Conservation (phyloP, 306 rosid genomes). For the Carpinus fangiana region DNA sequence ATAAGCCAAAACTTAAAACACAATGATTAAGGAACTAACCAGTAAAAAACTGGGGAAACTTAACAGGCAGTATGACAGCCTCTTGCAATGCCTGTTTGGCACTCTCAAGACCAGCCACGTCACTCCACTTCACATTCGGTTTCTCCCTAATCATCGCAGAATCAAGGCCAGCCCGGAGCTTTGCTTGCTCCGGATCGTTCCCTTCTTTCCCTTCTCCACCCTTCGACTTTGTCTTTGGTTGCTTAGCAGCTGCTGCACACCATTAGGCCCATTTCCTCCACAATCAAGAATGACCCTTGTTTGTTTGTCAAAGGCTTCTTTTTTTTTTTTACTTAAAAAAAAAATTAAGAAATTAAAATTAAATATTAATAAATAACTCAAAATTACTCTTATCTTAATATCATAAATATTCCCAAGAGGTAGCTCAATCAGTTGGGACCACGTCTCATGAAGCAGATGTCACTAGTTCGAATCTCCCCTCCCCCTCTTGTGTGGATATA, state of each 20-base stretch:
- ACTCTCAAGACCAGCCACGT: conserved; percentile 73
- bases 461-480: too few relatives aligned
- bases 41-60: conserved; percentile 91
- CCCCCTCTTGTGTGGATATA: too few relatives aligned
- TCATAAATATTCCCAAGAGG: too few relatives aligned
- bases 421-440: too few relatives aligned
- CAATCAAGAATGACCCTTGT: conserved; percentile 67
- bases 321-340: too few relatives aligned
- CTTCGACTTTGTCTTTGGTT: conserved; percentile 81
- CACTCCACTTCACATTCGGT: conserved; percentile 91
- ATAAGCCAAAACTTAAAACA: too few relatives aligned
- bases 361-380: too few relatives aligned
- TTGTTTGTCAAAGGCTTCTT: too few relatives aligned
- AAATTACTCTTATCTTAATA: too few relatives aligned
- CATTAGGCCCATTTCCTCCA: conserved; percentile 86
- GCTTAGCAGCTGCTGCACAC: conserved; percentile 78
- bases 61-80: conserved; percentile 88
- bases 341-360: too few relatives aligned
- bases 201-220: conserved; percentile 73
- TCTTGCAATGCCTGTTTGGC: conserved; percentile 95
- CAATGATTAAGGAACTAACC: conserved; percentile 41
- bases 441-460: too few relatives aligned
- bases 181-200: conserved; percentile 80
- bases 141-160: conserved; percentile 89
- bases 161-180: conserved; percentile 80